Evolutionary conservation across 148 eudicot species (phyloP), one percentile per base, ranked within the genome.

Genomic region (Talinum fruticosum): DNA sequence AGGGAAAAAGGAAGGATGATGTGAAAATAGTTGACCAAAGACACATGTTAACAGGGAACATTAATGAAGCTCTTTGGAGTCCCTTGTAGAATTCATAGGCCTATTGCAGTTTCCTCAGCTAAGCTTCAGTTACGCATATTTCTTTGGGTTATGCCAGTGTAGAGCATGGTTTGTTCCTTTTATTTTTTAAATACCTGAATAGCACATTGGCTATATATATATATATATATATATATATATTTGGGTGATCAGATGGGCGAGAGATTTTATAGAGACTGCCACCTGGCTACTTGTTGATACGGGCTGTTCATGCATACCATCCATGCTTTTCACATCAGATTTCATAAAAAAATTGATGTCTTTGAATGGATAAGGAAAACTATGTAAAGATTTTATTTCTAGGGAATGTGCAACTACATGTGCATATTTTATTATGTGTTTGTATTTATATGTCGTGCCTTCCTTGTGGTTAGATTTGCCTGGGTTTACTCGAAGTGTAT

Each of bases 401-500:
- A 4, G 18, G 51, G 57, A 54, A 53, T 49, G 18, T 32, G 18
- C 18, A 1, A 8, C 16, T 70, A 0, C 54, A 30, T 69, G 24
- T 78, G 71, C 51, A 30, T 61, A 21, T 61, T 78, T 23, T 61
- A 29, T 19, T 49, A 65, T 21, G 21, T 24, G 28, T 73, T 24
- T 75, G 24, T 28, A 36, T 38, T 33, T 26, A 69, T 76, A 44
- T 53, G 57, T 65, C 57, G 76, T 18, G 69, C 41, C 44, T 73
- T 62, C 61, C 32, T 81, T 75, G 49, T 81, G 66, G 66, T 75
- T 84, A 96, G 99, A 96, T 80, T 88, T 96, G 89, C 99, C 99
- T 0, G 99, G 99, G 68, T 93, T 91, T 79, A 96, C 97, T 71
- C 93, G 99, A 72, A 96, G 97, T 86, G 91, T 93, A 30, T 96